These are phyloP conservation scores for Cinchona pubescens DNA, from an alignment of 257 asterid species.

Conservation along the genomic window DNA sequence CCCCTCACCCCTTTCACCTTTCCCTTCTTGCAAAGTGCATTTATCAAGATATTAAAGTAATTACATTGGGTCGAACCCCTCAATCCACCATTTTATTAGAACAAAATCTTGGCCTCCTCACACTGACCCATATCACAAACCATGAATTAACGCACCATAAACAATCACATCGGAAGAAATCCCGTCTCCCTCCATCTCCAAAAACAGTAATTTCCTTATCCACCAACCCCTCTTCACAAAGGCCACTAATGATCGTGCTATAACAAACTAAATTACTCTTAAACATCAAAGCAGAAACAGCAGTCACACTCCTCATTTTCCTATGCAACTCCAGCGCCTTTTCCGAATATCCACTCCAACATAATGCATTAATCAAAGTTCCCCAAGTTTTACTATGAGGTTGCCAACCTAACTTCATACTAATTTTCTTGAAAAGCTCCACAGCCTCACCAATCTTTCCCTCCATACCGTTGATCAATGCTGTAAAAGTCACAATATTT, in stretches of 20 bases:
- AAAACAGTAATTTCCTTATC: conserved; percentile 48
- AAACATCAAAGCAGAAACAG: conserved; percentile 33
- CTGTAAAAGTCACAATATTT: conserved; percentile 44
- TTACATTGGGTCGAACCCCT: conserved; percentile 60
- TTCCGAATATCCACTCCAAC: conserved; percentile 60
- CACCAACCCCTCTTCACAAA: conserved; percentile 56
- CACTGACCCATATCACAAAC: conserved; percentile 53
- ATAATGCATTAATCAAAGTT: conserved; percentile 57
- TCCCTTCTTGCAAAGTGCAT: conserved; percentile 61
- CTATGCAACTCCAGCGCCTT: conserved; percentile 52
- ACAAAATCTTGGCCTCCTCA: conserved; percentile 52
- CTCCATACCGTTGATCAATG: conserved; percentile 63
- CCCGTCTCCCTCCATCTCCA: conserved; percentile 57
- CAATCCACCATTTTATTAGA: conserved; percentile 60
- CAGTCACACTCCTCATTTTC: conserved; percentile 37
- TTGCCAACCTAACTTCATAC: conserved; percentile 37
- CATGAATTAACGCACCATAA: conserved; percentile 48
- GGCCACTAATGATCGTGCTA: conserved; percentile 54
- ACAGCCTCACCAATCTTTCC: conserved; percentile 51
- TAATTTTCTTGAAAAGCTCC: conserved; percentile 44
- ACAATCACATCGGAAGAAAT: conserved; percentile 54
- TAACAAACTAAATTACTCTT: conserved; percentile 52
- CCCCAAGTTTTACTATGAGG: conserved; percentile 58
- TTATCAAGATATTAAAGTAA: conserved; percentile 54
- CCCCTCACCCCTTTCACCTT: conserved; percentile 54